phyloP scores from a whole-genome alignment of 306 rosid genomes.

The Canavalia gladiata region DNA sequence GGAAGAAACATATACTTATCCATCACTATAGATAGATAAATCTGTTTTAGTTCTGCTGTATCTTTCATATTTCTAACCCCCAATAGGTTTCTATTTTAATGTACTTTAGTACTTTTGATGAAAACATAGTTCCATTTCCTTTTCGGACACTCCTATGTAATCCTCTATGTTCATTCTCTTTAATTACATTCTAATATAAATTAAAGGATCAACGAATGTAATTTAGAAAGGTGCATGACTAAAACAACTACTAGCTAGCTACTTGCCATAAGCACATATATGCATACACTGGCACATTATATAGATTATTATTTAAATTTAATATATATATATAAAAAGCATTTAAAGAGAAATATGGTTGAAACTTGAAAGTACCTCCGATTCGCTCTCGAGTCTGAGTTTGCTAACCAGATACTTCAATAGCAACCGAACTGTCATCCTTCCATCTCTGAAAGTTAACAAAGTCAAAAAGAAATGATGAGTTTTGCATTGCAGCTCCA shows the following conservation, averaged over 20 bases:
- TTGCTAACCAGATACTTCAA: slow-evolving; percentile 87
- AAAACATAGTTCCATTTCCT: slow-evolving; percentile 47
- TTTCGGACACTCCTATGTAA: slow-evolving; percentile 39
- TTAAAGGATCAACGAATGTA: slow-evolving; percentile 13
- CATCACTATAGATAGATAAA: slow-evolving; percentile 25
- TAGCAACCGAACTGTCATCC: slow-evolving; percentile 90
- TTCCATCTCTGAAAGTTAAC: slow-evolving; percentile 77
- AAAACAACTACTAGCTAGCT: background rate
- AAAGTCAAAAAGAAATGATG: slow-evolving; percentile 43
- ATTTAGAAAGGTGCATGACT: slow-evolving; percentile 24
- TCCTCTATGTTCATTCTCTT: background rate
- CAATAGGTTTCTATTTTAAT: slow-evolving; percentile 46
- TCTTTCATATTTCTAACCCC: slow-evolving; percentile 62
- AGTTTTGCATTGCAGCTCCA: slow-evolving; percentile 22
- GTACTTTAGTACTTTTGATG: slow-evolving; percentile 51
- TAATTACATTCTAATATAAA: slow-evolving; percentile 29
- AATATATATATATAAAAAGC: background rate
- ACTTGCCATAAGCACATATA: slow-evolving; percentile 32
- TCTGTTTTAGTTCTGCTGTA: slow-evolving; percentile 64
- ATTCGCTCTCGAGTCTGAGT: slow-evolving; percentile 87
- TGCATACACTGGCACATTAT: background rate
- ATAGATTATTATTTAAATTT: background rate
- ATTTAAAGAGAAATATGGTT: slow-evolving; percentile 2
- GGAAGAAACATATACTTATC: slow-evolving; percentile 52
- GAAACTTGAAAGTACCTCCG: slow-evolving; percentile 74